Percentiles rank a stretch among this genome's conserved stretches.
phyloP scores from a whole-genome alignment of 495 filamentous ascomycete genomes.

The Neurospora cerealis region DNA sequence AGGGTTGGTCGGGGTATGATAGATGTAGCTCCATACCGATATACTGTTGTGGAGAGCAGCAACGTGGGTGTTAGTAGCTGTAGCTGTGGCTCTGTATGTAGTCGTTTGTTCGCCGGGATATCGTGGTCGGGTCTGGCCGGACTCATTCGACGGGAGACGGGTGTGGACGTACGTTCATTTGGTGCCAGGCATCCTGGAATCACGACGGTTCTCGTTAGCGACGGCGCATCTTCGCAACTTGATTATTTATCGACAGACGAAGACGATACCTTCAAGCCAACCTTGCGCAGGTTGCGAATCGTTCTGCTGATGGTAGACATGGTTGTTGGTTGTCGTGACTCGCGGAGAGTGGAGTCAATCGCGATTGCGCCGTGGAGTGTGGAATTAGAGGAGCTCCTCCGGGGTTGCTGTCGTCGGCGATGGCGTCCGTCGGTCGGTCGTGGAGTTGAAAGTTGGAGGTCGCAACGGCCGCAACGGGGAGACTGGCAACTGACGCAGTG shows the following conservation, averaged over 20 bases:
- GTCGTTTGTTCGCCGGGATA: neutral
- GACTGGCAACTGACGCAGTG: neutral
- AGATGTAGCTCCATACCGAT: constrained; percentile 43
- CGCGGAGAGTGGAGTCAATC: constrained; percentile 5
- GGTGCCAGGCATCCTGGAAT: constrained; percentile 71
- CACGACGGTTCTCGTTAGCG: constrained; percentile 8
- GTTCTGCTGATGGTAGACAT: constrained; percentile 94
- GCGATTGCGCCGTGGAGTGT: constrained; percentile 11
- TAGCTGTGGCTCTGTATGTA: neutral
- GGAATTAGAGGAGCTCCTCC: constrained; percentile 6
- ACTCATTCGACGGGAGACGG: neutral
- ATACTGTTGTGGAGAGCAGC: constrained; percentile 37
- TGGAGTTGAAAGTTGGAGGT: neutral
- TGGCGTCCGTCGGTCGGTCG: neutral
- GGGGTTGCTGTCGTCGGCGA: constrained; percentile 1
- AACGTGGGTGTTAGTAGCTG: constrained; percentile 16
- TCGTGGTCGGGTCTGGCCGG: neutral
- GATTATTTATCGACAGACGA: neutral
- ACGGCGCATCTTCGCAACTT: constrained; percentile 3
- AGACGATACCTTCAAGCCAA: constrained; percentile 68
- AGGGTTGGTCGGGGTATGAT: neutral
- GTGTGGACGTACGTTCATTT: constrained; percentile 69
- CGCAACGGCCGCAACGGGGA: neutral
- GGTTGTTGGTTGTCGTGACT: constrained; percentile 29
- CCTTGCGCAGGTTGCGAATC: constrained; percentile 70